Evolutionary conservation across 78 protist genomes (phyloP).

Genomic region (Dictyostelium intermedium): DNA sequence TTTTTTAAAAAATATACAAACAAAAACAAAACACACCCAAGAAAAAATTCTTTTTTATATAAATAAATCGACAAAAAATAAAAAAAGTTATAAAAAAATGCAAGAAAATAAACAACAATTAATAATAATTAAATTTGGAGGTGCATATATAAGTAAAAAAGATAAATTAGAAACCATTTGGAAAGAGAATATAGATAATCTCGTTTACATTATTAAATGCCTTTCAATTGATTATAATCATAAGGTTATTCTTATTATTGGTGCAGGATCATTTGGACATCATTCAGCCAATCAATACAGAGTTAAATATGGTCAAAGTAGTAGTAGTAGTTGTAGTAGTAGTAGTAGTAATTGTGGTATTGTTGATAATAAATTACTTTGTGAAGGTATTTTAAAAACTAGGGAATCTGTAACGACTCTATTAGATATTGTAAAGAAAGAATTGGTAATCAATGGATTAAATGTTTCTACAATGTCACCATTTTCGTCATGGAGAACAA

Average conservation of each 20-base stretch:
- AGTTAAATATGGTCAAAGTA: not conserved
- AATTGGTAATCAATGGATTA: not conserved
- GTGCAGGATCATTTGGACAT: slow-evolving; percentile 76
- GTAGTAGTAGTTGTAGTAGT: not conserved
- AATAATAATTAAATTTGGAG: slow-evolving; percentile 56
- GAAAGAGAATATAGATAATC: not conserved
- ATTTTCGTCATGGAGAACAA: slow-evolving; percentile 1
- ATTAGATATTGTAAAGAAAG: not conserved
- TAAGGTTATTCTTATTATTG: slow-evolving; percentile 5
- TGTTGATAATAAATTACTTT: not conserved
- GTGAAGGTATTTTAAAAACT: not conserved
- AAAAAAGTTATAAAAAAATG: not conserved
- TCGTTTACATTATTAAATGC: not conserved
- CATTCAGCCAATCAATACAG: slow-evolving; percentile 25
- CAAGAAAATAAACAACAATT: not conserved
- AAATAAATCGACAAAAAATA: too few species aligned
- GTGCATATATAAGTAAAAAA: slow-evolving; percentile 47
- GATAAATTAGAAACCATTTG: not conserved
- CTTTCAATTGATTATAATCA: not conserved
- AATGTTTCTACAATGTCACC: not conserved
- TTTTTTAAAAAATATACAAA: too few species aligned
- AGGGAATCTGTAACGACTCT: not conserved
- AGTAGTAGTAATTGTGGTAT: too few species aligned
- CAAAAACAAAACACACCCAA: too few species aligned
- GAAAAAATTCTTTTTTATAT: too few species aligned